Conservation (phyloP, 129 eudicot genomes). For the Escallonia herrerae region DNA sequence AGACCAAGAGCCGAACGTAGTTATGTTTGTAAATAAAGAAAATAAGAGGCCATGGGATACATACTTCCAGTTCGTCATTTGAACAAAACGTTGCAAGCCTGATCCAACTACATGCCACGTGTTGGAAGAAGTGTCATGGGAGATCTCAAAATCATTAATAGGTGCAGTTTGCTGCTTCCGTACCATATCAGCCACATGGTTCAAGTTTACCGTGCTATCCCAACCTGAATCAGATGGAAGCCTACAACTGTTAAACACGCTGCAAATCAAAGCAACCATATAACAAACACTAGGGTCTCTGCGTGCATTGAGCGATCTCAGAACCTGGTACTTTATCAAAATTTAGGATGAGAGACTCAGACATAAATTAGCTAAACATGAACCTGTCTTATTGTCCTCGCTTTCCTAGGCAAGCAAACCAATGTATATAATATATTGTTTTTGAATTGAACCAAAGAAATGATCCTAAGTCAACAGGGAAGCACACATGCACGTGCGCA, state of each 20-base stretch:
- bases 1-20: no score
- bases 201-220: slow-evolving; percentile 41
- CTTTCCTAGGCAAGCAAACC: no score
- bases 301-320: not conserved
- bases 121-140: slow-evolving; percentile 51
- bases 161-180: slow-evolving; percentile 68
- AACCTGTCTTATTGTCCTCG: no score
- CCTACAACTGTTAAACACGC: not conserved
- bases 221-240: slow-evolving; percentile 24
- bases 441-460: not conserved
- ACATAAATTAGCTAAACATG: no score
- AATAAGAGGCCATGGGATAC: not conserved
- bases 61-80: slow-evolving; percentile 98
- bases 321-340: not conserved
- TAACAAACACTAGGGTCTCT: no score
- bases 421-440: not conserved
- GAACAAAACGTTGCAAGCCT: slow-evolving; percentile 88
- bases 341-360: no score
- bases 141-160: slow-evolving; percentile 67
- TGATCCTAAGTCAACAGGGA: no score
- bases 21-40: not conserved
- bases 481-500: no score
- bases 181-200: slow-evolving; percentile 88
- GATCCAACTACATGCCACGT: slow-evolving; percentile 81
- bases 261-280: not conserved